phyloP scores from a whole-genome alignment of 176 grass and related monocot genomes.

The Aegilops umbellulata region DNA sequence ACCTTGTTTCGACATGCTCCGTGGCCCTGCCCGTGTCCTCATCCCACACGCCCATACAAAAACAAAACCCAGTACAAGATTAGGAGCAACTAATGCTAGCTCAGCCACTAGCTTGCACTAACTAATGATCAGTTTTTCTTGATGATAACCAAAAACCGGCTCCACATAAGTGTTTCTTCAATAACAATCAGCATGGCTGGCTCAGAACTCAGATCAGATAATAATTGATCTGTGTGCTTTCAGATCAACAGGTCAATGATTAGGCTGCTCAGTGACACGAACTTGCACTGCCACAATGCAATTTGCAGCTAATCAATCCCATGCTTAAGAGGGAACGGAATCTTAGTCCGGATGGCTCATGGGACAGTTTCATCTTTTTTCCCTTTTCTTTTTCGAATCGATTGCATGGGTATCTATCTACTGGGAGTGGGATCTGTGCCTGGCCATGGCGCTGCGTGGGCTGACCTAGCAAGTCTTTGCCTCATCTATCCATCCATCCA shows the following conservation, averaged over 20 bases:
- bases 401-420: constrained; percentile 16
- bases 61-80: neutral
- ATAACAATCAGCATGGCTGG: neutral
- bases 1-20: constrained; percentile 27
- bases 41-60: constrained; percentile 12
- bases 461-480: constrained; percentile 23
- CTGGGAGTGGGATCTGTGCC: constrained; percentile 20
- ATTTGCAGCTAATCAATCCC: constrained; percentile 41
- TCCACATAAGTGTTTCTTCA: too few species aligned
- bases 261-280: constrained; percentile 7
- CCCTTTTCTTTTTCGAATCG: neutral
- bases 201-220: neutral
- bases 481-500: neutral
- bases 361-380: neutral
- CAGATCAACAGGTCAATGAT: constrained; percentile 34
- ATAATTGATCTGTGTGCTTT: neutral
- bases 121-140: constrained; percentile 11
- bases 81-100: constrained; percentile 6
- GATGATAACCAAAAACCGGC: neutral
- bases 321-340: constrained; percentile 5
- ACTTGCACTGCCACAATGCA: constrained; percentile 10
- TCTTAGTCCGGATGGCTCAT: constrained; percentile 27
- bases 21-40: constrained; percentile 46
- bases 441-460: constrained; percentile 16
- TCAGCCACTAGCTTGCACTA: neutral